Base-by-base conservation (phyloP, 1,284 basidiomycete genomes). In the Fomitiporia mediterranea region DNA sequence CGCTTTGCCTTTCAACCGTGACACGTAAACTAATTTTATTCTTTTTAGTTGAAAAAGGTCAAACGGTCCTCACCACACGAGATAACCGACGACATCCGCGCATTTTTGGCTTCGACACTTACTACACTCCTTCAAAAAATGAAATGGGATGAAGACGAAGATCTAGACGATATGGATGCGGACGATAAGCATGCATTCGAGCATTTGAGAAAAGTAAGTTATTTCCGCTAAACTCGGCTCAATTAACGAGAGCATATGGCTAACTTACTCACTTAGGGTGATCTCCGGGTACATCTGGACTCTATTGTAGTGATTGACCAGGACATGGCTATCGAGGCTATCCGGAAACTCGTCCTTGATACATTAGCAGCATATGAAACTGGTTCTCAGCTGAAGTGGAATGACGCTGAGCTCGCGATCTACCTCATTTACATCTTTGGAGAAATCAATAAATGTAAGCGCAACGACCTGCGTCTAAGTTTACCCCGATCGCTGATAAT, bases 391-490 rank as follows among this genome's bases (percentile, higher is more conserved):
- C 62, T 97, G 19, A 82, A 89, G 50, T 99, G 98, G 98, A 87
- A 95, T 66, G 89, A 97, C 65, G 91, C 91, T 1, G 97, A 99
- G 69, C 78, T 99, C 19, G 94, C 92, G 0, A 75, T 98, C 15
- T 94, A 94, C 68, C 80, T 98, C 27, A 85, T 98, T 1, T 98
- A 86, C 68, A 90, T 95, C 34, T 99, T 94, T 65, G 95, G 94
- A 39, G 96, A 99, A 69, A 84, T 94, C 62, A 91, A 86, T 69
- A 91, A 89, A 73, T 80, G 89, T 86, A 60, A 30, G 78, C 63
- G 4, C 51, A 37, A 25, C 59, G 46, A 53, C 27, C 32, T 47
- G 11, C 25, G 7, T 6, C 4, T 19, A 37, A 8, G 34, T 28
- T 23, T 23, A 51, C 21, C 9, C 34, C 11, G 46, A 35, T 28